Percentiles rank a stretch among this genome's conserved stretches.
Conservation (phyloP, 352 stramenopile species). For the Phytophthora boehmeriae region DNA sequence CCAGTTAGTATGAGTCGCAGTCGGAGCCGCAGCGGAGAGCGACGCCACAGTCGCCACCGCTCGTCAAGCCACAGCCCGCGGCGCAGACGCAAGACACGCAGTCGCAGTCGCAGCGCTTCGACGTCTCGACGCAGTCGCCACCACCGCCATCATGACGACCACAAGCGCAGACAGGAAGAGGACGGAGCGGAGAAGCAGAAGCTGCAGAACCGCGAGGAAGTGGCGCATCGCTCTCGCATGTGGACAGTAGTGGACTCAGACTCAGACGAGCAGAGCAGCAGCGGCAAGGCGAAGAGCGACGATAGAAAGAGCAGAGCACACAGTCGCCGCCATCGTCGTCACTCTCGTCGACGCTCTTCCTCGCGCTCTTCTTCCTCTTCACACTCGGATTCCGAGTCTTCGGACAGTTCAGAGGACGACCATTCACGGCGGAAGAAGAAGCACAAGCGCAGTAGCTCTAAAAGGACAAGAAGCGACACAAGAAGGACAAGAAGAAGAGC, state of each 20-base stretch:
- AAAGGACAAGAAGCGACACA: conserved; percentile 44
- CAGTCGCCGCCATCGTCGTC: conserved; percentile 11
- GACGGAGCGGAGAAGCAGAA: conserved; percentile 27
- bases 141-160: conserved; percentile 8
- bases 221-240: conserved; percentile 47
- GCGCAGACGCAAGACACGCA: conserved; percentile 6
- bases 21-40: not conserved
- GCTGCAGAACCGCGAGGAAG: conserved; percentile 41
- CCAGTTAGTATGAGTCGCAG: conserved; percentile 9
- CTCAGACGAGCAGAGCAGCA: conserved; percentile 2
- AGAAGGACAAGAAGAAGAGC: conserved; percentile 40
- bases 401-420: conserved; percentile 46
- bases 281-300: not conserved
- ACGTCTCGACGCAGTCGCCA: conserved; percentile 9
- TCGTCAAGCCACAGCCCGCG: conserved; percentile 30
- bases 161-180: conserved; percentile 8
- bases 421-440: conserved; percentile 25
- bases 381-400: conserved; percentile 36
- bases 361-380: conserved; percentile 33
- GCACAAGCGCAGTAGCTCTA: conserved; percentile 29
- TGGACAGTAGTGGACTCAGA: conserved; percentile 55
- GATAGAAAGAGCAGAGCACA: conserved; percentile 3
- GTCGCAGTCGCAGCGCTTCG: conserved; percentile 34
- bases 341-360: conserved; percentile 33
- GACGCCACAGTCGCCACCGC: conserved; percentile 25